Conservation (phyloP, 495 filamentous ascomycete genomes). For the Usnea hakonensis region DNA sequence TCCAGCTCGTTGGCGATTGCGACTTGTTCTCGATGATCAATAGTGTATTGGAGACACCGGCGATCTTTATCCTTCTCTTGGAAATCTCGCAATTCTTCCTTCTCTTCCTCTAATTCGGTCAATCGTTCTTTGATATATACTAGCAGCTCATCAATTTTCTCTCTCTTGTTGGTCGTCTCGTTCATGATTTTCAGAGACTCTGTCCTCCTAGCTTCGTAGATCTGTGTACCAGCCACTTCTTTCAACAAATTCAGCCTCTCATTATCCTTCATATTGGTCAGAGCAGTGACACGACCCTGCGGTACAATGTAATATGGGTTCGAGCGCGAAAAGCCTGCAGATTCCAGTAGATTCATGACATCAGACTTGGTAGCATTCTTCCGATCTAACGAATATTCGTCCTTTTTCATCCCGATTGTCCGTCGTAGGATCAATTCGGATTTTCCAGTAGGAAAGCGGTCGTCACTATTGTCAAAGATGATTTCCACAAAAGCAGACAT, state of each 20-base stretch:
- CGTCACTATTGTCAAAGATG: constrained; percentile 96
- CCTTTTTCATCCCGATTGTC: constrained; percentile 95
- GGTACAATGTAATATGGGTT: constrained; percentile 99
- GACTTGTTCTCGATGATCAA: constrained; percentile 81
- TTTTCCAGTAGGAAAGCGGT: constrained; percentile 90
- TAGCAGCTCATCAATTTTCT: constrained; percentile 88
- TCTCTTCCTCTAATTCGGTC: constrained; percentile 88
- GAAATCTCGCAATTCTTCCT: constrained; percentile 84
- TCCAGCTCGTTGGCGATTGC: constrained; percentile 69
- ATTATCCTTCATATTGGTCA: constrained; percentile 97
- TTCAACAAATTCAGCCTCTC: constrained; percentile 85
- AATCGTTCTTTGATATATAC: constrained; percentile 87
- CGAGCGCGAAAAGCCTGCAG: constrained; percentile 90
- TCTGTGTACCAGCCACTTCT: constrained; percentile 93
- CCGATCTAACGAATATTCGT: constrained; percentile 93
- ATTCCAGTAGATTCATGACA: constrained; percentile 92
- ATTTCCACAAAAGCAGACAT: constrained; percentile 99
- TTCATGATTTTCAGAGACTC: constrained; percentile 95
- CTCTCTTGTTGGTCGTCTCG: constrained; percentile 87
- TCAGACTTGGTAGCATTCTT: constrained; percentile 94
- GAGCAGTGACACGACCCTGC: constrained; percentile 86
- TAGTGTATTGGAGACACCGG: constrained; percentile 87
- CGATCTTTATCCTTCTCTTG: constrained; percentile 94
- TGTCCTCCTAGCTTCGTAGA: constrained; percentile 83
- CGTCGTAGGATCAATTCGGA: constrained; percentile 82